Evolutionary conservation across 768 basidiomycete species (phyloP).

Genomic region (Tricholoma saponaceum): DNA sequence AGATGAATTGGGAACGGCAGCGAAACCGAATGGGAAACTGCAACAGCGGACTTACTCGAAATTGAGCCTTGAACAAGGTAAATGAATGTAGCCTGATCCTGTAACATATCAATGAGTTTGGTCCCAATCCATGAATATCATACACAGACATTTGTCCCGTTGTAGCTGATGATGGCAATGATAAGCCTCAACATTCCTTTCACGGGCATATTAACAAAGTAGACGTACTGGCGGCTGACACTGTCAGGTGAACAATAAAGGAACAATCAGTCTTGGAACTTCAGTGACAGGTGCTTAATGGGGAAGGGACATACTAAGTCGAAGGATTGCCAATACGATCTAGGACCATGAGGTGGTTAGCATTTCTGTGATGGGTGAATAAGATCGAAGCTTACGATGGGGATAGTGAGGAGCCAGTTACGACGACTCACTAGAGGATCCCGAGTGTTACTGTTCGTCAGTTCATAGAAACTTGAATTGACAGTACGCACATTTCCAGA

Average conservation of each 20-base stretch:
- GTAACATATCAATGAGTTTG: neutral
- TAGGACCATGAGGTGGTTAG: conserved; percentile 3
- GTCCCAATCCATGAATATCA: neutral
- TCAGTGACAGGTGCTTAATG: neutral
- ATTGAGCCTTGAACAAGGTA: neutral
- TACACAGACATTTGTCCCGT: conserved; percentile 25
- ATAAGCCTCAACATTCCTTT: neutral
- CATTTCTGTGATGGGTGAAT: neutral
- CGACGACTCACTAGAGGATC: conserved; percentile 28
- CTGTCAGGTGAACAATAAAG: neutral
- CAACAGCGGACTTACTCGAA: neutral
- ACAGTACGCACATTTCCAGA: conserved; percentile 30
- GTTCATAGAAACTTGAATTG: neutral
- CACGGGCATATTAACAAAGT: neutral
- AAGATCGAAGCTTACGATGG: conserved; percentile 23
- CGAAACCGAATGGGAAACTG: neutral
- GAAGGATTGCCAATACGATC: conserved; percentile 22
- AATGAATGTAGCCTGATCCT: conserved; percentile 16
- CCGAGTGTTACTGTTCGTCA: too few relatives aligned
- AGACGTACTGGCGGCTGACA: conserved; percentile 26
- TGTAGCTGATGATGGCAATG: conserved; percentile 13
- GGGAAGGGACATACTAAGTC: conserved; percentile 20
- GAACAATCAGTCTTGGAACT: neutral
- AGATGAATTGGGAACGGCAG: neutral
- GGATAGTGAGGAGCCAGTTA: conserved; percentile 28